Percentiles rank a stretch among this genome's conserved stretches.
These are phyloP conservation scores for Fusarium succisae DNA, from an alignment of 2,329 filamentous ascomycete species.

Conservation along the genomic window DNA sequence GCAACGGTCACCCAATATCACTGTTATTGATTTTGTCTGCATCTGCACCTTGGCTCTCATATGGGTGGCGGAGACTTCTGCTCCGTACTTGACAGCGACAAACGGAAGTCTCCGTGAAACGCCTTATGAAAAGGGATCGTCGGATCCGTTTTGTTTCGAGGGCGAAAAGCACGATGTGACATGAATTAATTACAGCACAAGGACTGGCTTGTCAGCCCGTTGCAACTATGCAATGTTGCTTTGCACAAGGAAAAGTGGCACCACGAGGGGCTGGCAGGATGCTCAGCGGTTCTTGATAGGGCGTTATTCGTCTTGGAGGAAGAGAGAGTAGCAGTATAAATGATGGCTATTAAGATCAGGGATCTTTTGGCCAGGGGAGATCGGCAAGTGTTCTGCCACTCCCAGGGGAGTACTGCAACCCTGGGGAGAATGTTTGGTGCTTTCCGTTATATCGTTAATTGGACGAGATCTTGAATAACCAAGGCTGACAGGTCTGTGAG, in stretches of 20 bases:
- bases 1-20: conserved; percentile 38
- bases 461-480: conserved; percentile 13
- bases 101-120: conserved; percentile 27
- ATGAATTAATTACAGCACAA: conserved; percentile 35
- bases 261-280: conserved; percentile 27
- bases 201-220: conserved; percentile 19
- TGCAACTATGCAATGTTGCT: conserved; percentile 36
- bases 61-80: neutral
- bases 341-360: conserved; percentile 25
- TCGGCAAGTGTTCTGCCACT: conserved; percentile 18
- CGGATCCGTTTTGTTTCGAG: conserved; percentile 37
- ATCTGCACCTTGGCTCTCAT: neutral
- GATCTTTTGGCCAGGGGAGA: conserved; percentile 9
- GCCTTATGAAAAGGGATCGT: conserved; percentile 24
- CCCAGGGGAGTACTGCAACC: conserved; percentile 22
- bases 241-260: conserved; percentile 33
- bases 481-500: conserved; percentile 15
- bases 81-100: neutral
- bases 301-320: neutral
- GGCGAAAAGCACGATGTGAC: conserved; percentile 31
- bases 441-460: conserved; percentile 16
- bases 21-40: conserved; percentile 14
- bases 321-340: conserved; percentile 4
- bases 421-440: conserved; percentile 26
- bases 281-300: conserved; percentile 32